Base-by-base conservation (phyloP, 2,329 filamentous ascomycete genomes). In the Cercospora sojina region DNA sequence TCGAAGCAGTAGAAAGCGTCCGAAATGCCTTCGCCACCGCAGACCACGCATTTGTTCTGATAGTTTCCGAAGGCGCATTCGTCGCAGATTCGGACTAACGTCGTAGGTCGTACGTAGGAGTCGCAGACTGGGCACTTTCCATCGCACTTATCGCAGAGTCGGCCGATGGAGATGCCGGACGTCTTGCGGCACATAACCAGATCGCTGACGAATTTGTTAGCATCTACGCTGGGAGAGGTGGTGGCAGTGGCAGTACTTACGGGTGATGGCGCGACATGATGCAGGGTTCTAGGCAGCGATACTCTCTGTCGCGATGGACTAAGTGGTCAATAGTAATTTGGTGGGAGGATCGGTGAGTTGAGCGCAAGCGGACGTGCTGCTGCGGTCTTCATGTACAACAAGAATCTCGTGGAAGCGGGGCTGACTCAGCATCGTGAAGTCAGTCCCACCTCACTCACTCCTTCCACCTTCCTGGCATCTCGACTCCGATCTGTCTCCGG, bases 161-260 rank as follows among this genome's bases (percentile, higher is more conserved):
- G 93, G 79, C 95, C 95, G 86, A 99, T 97, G 76, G 93, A 91
- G 79, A 98, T 97, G 82, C 95, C 95, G 68, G 94, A 86, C 80
- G 97, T 94, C 84, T 99, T 99, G 84, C 94, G 93, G 87, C 95
- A 99, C 94, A 98, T 98, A 75, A 99, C 95, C 73, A 99, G 90
- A 85, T 99, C 95, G 80, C 90, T 92, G 62, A 53, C 32, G 31
- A 35, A 25, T 41, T 13, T 41, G 47, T 59, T 64, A 75, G 77
- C 69, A 74, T 10, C 57, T 58, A 49, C 12, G 13, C 5, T 5
- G 16, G 35, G 12, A 18, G 25, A 58, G 32, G 23, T 43, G 47
- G 41, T 32, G 31, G 62, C 43, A 41, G 47, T 23, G 74, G 79
- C 32, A 18, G 9, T 10, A 84, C 88, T 84, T 85, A 91, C 90